Base-by-base conservation (phyloP, 83 land plant genomes). In the Picea engelmannii region DNA sequence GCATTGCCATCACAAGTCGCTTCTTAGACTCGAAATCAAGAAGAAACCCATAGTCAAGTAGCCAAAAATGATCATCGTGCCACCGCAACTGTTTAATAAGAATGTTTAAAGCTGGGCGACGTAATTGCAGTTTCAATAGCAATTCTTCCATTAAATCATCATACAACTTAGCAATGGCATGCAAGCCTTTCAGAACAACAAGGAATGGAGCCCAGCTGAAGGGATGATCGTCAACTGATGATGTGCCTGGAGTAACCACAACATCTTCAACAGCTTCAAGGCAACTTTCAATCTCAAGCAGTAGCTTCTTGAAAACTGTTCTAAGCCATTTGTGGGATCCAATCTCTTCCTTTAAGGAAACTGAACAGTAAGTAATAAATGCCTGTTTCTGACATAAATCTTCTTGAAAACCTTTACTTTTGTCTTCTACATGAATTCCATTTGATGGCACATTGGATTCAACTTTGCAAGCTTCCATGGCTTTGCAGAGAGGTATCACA, bases 1-100 rank as follows among this genome's bases (percentile, higher is more conserved):
- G 89, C 93, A 94, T 86, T 83, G 90, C 88, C 92, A 96, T 86
- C 16, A 89, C 91, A 79, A 97, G 89, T 71, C 92, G 88, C 90
- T 91, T 89, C 85, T 91, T 92, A 11, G 93, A 84, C 75, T 94
- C 97, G 90, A 90, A 94, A 79, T 92, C 87, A 18, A 86, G 80
- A 35, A 97, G 81, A 49, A 85, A 85, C 86, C 91, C 93, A 83
- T 90, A 86, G 74, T 89, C 85, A 76, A 95, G 85, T 55, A 97
- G 81, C 99, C 98, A 97, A 38, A 79, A 68, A 60, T 90, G 84
- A 42, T 90, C 94, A 84, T 96, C 95, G 66, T 82, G 86, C 84
- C 90, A 81, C 63, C 83, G 83, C 65, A 95, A 92, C 73, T 79
- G 91, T 63, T 74, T 87, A 49, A 94, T 81, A 40, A 97, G 92